These are phyloP conservation scores for Lactarius evosmus DNA, from an alignment of 768 basidiomycete genomes.

Conservation along the genomic window DNA sequence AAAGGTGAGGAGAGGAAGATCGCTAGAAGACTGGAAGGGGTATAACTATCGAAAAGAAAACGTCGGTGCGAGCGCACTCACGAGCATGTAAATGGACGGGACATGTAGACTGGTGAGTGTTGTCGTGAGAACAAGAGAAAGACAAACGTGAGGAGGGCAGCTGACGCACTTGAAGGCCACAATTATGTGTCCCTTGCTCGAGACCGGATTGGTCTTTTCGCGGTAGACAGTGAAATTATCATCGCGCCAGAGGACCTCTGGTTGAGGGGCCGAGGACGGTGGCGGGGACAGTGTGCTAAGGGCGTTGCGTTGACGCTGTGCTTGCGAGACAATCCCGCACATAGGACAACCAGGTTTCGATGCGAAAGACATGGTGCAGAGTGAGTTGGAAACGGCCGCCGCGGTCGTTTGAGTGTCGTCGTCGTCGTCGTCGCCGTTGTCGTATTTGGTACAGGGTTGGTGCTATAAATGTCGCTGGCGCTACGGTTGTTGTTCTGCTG, in stretches of 20 bases:
- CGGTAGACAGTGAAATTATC: constrained; percentile 74
- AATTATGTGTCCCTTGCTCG: constrained; percentile 68
- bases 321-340: constrained; percentile 66
- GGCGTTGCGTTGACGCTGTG: constrained; percentile 40
- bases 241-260: constrained; percentile 71
- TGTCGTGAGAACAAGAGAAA: constrained; percentile 12
- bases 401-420: background rate
- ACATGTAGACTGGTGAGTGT: constrained; percentile 60
- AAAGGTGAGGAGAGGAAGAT: constrained; percentile 67
- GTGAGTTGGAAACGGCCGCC: background rate
- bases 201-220: constrained; percentile 67
- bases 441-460: background rate
- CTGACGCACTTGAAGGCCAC: constrained; percentile 67
- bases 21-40: constrained; percentile 58
- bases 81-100: constrained; percentile 71
- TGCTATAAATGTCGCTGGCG: background rate
- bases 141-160: constrained; percentile 24
- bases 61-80: constrained; percentile 30
- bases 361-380: constrained; percentile 47
- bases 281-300: constrained; percentile 45
- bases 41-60: constrained; percentile 17
- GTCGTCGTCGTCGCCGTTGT: background rate
- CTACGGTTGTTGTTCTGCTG: no score
- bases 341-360: constrained; percentile 71
- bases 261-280: constrained; percentile 45